Evolutionary conservation across 2,329 filamentous ascomycete genomes (phyloP).

Genomic region (Fusarium sp.): DNA sequence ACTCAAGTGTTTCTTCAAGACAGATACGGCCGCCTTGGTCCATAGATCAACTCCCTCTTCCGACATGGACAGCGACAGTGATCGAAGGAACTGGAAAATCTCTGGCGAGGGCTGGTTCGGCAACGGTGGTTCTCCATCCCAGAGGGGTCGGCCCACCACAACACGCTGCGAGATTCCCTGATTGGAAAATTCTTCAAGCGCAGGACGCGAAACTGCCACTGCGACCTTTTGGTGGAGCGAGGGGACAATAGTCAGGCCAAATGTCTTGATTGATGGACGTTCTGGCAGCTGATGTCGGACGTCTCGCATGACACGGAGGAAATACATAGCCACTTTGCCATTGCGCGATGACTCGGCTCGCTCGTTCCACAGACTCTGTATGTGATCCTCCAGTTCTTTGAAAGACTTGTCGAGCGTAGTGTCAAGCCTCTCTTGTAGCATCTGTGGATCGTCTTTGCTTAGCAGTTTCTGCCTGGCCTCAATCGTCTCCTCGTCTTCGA

Average conservation of each 20-base stretch:
- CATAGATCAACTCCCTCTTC: slow-evolving; percentile 83
- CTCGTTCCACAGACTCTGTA: slow-evolving; percentile 66
- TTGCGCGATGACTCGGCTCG: slow-evolving; percentile 63
- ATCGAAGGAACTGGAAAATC: slow-evolving; percentile 79
- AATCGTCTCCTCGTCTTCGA: slow-evolving; percentile 80
- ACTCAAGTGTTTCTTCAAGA: slow-evolving; percentile 72
- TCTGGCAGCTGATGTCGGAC: slow-evolving; percentile 77
- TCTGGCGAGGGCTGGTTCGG: slow-evolving; percentile 84
- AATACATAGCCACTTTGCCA: slow-evolving; percentile 72
- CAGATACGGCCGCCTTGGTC: slow-evolving; percentile 76
- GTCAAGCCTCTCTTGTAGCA: slow-evolving; percentile 73
- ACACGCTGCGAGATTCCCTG: slow-evolving; percentile 60
- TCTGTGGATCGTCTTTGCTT: slow-evolving; percentile 78
- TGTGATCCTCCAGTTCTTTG: slow-evolving; percentile 68
- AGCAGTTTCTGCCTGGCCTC: slow-evolving; percentile 77
- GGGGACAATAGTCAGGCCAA: slow-evolving; percentile 74
- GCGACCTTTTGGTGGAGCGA: slow-evolving; percentile 76
- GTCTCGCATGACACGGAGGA: slow-evolving; percentile 82
- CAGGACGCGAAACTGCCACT: slow-evolving; percentile 62
- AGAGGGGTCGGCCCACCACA: slow-evolving; percentile 77
- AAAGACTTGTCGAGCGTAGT: slow-evolving; percentile 71
- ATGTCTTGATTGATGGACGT: slow-evolving; percentile 63
- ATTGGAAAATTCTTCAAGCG: slow-evolving; percentile 65
- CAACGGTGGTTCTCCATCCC: slow-evolving; percentile 83
- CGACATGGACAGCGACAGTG: slow-evolving; percentile 77